Evolutionary conservation across 768 basidiomycete species (phyloP).

Genomic region (Lentinula lateritia): DNA sequence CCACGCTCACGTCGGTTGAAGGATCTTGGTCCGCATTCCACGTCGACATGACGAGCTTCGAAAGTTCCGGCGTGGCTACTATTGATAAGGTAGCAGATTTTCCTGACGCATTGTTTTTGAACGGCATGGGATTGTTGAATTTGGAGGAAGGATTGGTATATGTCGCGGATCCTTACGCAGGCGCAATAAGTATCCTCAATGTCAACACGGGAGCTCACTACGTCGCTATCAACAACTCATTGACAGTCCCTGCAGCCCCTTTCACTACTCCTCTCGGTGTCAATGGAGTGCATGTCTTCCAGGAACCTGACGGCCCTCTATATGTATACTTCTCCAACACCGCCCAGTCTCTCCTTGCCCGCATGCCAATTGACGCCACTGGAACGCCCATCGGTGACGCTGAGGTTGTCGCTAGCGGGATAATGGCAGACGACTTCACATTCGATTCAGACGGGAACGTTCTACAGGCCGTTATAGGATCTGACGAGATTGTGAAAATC

Average conservation of each 20-base stretch:
- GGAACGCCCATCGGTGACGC: neutral
- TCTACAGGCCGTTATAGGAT: neutral
- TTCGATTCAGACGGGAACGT: neutral
- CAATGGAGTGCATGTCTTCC: neutral
- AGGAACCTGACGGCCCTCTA: neutral
- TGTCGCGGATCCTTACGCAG: neutral
- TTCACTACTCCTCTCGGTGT: neutral
- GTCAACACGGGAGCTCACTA: neutral
- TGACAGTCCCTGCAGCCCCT: neutral
- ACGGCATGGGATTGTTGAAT: neutral
- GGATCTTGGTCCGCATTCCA: neutral
- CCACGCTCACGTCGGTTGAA: neutral
- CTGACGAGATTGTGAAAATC: neutral
- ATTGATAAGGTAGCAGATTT: neutral
- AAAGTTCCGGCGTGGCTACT: neutral
- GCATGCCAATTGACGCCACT: neutral
- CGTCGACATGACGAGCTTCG: neutral
- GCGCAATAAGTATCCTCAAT: neutral
- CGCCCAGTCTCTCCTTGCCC: neutral
- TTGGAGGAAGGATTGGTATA: neutral
- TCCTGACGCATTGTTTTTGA: neutral
- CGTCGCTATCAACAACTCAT: constrained; percentile 3
- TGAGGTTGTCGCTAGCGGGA: neutral
- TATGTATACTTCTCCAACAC: constrained; percentile 1
- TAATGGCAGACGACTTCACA: neutral